Evolutionary conservation across 352 stramenopile species (phyloP).

Genomic region (Pythium dissotocum): DNA sequence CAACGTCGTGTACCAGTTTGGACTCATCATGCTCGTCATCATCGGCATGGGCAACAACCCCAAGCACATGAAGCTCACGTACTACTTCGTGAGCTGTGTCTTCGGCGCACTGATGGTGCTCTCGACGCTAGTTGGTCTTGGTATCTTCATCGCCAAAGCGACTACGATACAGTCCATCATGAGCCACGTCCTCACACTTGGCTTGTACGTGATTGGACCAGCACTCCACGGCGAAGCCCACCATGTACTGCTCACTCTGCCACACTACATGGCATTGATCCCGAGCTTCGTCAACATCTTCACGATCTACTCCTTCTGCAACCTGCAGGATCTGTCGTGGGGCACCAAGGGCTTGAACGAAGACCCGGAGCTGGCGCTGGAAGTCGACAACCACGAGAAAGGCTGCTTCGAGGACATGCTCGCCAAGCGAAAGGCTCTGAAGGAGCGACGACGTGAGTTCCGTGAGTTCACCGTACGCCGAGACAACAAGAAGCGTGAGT

Average conservation of each 20-base stretch:
- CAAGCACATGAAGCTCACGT: conserved; percentile 87
- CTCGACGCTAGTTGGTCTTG: conserved; percentile 65
- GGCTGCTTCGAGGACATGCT: conserved; percentile 86
- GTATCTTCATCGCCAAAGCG: conserved; percentile 71
- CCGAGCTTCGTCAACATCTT: conserved; percentile 91
- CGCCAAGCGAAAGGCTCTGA: conserved; percentile 64
- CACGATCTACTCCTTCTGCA: conserved; percentile 90
- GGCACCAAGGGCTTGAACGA: conserved; percentile 74
- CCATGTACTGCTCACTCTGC: conserved; percentile 85
- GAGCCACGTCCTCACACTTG: conserved; percentile 65
- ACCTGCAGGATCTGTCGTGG: conserved; percentile 88
- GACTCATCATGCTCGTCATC: conserved; percentile 81
- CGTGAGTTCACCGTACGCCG: conserved; percentile 28
- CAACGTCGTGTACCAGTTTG: conserved; percentile 83
- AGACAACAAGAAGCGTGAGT: conserved; percentile 76
- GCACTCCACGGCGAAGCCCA: conserved; percentile 79
- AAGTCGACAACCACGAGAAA: conserved; percentile 62
- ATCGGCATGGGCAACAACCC: conserved; percentile 86
- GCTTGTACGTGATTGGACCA: conserved; percentile 81
- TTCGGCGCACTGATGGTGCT: conserved; percentile 84
- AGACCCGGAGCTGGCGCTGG: conserved; percentile 42
- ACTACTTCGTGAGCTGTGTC: conserved; percentile 73
- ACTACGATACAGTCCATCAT: conserved; percentile 52
- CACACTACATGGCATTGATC: conserved; percentile 85
- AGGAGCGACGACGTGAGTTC: conserved; percentile 72